These are phyloP conservation scores for Apocynum venetum DNA, from an alignment of 257 asterid genomes.

Conservation along the genomic window DNA sequence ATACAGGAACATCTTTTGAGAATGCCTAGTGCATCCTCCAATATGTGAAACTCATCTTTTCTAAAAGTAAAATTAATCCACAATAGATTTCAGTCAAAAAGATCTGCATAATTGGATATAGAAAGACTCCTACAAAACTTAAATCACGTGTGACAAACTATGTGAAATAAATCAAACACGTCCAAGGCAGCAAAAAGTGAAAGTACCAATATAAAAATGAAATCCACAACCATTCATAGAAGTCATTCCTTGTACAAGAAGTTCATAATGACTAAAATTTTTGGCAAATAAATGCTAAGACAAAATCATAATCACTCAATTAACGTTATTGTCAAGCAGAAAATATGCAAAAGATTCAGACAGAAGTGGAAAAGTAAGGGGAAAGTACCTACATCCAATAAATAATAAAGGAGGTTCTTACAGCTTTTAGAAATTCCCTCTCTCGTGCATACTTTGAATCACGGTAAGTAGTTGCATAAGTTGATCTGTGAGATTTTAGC, in stretches of 20 bases:
- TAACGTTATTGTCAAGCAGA: neutral
- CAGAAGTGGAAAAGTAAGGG: conserved; percentile 1
- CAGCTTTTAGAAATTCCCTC: conserved; percentile 88
- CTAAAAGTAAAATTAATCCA: neutral
- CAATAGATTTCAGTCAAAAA: neutral
- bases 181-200: neutral
- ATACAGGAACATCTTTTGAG: neutral
- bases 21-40: neutral
- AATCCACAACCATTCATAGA: neutral
- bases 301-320: neutral
- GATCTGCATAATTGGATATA: neutral
- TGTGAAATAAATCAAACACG: neutral
- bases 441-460: conserved; percentile 89
- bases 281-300: too few species aligned
- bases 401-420: conserved; percentile 20
- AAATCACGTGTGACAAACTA: neutral
- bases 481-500: conserved; percentile 56
- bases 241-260: neutral
- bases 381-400: too few species aligned
- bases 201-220: neutral
- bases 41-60: neutral
- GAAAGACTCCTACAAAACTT: neutral
- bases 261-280: neutral
- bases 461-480: conserved; percentile 89
- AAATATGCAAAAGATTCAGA: neutral